phyloP scores from a whole-genome alignment of 139 green algal genomes.

The Astrephomene gubernaculifera region DNA sequence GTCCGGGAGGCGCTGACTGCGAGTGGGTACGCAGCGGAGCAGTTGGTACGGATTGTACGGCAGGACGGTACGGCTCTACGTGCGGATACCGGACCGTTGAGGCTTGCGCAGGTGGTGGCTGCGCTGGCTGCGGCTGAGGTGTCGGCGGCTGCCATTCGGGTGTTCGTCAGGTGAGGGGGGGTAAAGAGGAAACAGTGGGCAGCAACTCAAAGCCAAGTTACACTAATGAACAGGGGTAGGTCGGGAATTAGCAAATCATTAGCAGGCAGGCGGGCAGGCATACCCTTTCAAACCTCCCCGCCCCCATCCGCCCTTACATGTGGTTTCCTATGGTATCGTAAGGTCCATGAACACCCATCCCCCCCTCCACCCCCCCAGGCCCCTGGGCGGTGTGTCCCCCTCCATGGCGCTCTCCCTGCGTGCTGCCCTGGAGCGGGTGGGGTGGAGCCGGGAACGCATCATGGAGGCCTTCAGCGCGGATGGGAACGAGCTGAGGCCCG shows the following conservation, averaged over 20 bases:
- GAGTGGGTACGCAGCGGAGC: not conserved
- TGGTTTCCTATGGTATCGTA: no score
- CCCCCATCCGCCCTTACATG: no score
- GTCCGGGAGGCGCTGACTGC: not conserved
- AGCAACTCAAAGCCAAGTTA: no score
- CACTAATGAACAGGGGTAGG: no score
- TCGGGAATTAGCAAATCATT: no score
- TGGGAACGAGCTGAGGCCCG: not conserved
- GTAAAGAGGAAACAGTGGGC: no score
- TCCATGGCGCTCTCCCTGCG: not conserved
- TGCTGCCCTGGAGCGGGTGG: not conserved
- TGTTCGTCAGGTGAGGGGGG: slow-evolving; percentile 9
- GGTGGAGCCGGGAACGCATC: not conserved
- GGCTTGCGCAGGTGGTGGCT: slow-evolving; percentile 27
- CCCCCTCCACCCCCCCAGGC: not conserved
- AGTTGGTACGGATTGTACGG: not conserved
- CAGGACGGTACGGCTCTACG: slow-evolving; percentile 22
- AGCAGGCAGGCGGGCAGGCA: no score
- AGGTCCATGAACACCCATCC: no score
- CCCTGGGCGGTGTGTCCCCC: slow-evolving; percentile 20
- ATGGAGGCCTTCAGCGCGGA: slow-evolving; percentile 8
- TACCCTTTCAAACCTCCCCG: no score
- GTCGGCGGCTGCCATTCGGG: not conserved
- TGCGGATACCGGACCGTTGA: slow-evolving; percentile 19
- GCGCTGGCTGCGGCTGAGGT: not conserved